These are phyloP conservation scores for Lepiota venenata DNA, from an alignment of 768 basidiomycete genomes.

Conservation along the genomic window DNA sequence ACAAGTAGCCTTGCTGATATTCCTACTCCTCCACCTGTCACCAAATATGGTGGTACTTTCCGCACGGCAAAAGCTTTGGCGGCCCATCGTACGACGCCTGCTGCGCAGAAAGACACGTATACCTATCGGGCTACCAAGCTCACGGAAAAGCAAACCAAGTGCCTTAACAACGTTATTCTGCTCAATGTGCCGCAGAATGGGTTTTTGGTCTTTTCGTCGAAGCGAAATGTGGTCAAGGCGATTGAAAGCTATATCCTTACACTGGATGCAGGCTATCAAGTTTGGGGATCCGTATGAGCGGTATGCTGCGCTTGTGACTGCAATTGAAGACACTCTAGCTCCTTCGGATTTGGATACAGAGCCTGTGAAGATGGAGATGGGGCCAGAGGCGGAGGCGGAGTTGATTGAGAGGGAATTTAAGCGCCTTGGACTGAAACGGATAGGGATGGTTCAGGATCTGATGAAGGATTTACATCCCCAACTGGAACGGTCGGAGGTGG, in stretches of 20 bases:
- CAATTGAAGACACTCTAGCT: neutral
- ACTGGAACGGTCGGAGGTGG: no score
- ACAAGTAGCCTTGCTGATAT: conserved; percentile 12
- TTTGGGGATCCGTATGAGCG: neutral
- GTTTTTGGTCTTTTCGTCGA: conserved; percentile 15
- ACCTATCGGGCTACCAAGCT: conserved; percentile 20
- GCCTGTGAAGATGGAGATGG: no score
- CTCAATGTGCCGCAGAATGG: conserved; percentile 13
- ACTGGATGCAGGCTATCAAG: neutral
- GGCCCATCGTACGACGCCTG: conserved; percentile 2
- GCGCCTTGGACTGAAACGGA: no score
- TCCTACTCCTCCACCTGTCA: neutral
- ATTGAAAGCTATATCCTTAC: conserved; percentile 7
- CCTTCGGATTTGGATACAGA: neutral
- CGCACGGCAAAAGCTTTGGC: neutral
- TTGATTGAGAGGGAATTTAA: no score
- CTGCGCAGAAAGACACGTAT: conserved; percentile 18
- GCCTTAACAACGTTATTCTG: conserved; percentile 16
- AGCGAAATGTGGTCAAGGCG: conserved; percentile 9
- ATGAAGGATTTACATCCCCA: no score
- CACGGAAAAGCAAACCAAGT: conserved; percentile 16
- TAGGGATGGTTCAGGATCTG: no score
- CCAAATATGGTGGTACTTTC: neutral
- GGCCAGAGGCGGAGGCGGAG: no score
- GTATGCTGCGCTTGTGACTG: neutral